phyloP scores from a whole-genome alignment of 1,284 basidiomycete genomes.

The Puccinia polysora region DNA sequence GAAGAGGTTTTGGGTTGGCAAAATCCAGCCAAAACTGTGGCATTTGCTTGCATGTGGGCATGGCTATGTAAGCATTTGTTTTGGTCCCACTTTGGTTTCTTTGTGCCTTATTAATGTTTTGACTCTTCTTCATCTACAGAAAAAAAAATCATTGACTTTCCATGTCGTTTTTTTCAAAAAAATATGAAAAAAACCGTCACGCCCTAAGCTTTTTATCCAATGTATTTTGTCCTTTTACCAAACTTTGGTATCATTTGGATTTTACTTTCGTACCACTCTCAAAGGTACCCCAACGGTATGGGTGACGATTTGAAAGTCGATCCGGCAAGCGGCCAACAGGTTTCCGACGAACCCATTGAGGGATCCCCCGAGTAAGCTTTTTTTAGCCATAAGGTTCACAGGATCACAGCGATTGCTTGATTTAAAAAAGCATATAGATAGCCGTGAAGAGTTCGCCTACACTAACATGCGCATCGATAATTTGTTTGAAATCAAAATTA shows the following conservation, averaged over 20 bases:
- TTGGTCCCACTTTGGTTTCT: background rate
- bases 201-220: slow-evolving; percentile 26
- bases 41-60: slow-evolving; percentile 35
- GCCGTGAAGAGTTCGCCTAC: too few species aligned
- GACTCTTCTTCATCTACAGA: background rate
- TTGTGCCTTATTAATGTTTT: background rate
- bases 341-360: slow-evolving; percentile 26
- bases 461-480: too few species aligned
- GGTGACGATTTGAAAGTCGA: slow-evolving; percentile 3
- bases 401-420: too few species aligned
- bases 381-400: too few species aligned
- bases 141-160: background rate
- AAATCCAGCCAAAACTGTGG: slow-evolving; percentile 2
- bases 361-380: slow-evolving; percentile 43
- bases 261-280: slow-evolving; percentile 26
- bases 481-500: too few species aligned
- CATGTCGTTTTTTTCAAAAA: background rate
- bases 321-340: background rate
- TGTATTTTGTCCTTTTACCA: slow-evolving; percentile 18
- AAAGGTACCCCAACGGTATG: slow-evolving; percentile 16
- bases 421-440: too few species aligned
- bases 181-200: background rate
- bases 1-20: slow-evolving; percentile 29
- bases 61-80: slow-evolving; percentile 24
- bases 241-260: slow-evolving; percentile 26